phyloP scores from a whole-genome alignment of 192 early-diverging fungal genomes.

The Entrophospora sp. region DNA sequence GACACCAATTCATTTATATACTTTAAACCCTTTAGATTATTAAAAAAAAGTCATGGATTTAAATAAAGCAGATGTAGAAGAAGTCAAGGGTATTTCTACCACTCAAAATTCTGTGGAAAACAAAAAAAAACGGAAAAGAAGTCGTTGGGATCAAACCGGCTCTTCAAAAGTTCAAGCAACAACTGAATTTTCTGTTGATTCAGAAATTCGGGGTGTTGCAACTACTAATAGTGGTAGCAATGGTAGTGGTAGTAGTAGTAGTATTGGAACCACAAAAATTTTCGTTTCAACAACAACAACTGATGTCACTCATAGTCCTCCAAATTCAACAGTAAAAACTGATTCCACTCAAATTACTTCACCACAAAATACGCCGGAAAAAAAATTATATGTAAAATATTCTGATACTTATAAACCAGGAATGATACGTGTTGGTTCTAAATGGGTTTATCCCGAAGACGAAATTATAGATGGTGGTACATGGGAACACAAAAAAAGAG shows the following conservation, averaged over 20 bases:
- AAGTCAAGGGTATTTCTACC: too few species aligned
- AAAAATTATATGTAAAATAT: constrained; percentile 19
- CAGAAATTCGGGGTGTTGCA: neutral
- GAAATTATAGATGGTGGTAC: constrained; percentile 25
- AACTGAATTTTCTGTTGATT: neutral
- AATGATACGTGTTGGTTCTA: constrained; percentile 21
- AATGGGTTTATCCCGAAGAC: constrained; percentile 28
- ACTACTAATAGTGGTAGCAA: neutral
- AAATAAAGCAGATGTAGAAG: too few species aligned
- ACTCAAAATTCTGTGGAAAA: constrained; percentile 4
- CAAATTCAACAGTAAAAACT: neutral
- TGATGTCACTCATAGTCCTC: too few species aligned
- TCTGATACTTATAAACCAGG: constrained; percentile 25
- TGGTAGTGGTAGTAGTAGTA: too few species aligned
- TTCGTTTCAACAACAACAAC: too few species aligned
- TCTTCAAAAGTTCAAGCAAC: neutral
- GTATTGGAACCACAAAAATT: too few species aligned
- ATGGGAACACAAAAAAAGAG: constrained; percentile 25
- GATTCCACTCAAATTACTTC: neutral
- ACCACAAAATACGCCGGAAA: neutral
- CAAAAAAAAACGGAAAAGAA: constrained; percentile 21
- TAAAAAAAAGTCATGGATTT: too few species aligned
- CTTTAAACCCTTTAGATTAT: too few species aligned
- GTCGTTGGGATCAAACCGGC: constrained; percentile 21
- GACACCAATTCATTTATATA: too few species aligned